Evolutionary conservation across 345 rosid genomes (phyloP).

Genomic region (Pistacia vera): DNA sequence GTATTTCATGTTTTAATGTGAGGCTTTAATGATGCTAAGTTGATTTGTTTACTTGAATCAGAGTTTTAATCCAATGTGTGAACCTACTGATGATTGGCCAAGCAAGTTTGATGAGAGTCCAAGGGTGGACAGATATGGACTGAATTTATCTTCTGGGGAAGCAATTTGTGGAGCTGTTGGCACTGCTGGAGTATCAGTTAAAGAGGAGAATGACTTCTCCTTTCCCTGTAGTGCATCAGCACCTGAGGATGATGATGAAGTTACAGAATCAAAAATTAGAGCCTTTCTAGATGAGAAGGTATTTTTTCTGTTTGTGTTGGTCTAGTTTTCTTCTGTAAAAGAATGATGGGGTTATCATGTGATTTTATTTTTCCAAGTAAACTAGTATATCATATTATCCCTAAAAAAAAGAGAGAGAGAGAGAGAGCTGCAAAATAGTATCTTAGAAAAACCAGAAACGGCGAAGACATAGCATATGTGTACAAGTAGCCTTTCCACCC

Average conservation of each 20-base stretch:
- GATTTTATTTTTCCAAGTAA: constrained; percentile 9
- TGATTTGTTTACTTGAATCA: constrained; percentile 35
- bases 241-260: constrained; percentile 78
- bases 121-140: constrained; percentile 38
- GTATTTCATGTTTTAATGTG: constrained; percentile 9
- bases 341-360: constrained; percentile 15
- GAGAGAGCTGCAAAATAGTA: too few relatives aligned
- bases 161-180: constrained; percentile 26
- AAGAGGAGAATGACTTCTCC: constrained; percentile 50
- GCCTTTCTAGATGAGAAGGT: constrained; percentile 93
- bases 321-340: not conserved
- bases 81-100: constrained; percentile 80
- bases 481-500: not conserved
- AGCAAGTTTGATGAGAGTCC: constrained; percentile 59
- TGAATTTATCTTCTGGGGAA: constrained; percentile 39
- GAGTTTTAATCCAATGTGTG: constrained; percentile 90
- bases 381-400: not conserved
- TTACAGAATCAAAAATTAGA: constrained; percentile 82
- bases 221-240: constrained; percentile 44
- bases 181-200: constrained; percentile 36
- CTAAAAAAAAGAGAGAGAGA: too few relatives aligned
- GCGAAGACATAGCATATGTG: not conserved
- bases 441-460: not conserved
- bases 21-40: not conserved
- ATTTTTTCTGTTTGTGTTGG: constrained; percentile 1